Base-by-base conservation (phyloP, 495 filamentous ascomycete species). In the Neurospora hispaniola region DNA sequence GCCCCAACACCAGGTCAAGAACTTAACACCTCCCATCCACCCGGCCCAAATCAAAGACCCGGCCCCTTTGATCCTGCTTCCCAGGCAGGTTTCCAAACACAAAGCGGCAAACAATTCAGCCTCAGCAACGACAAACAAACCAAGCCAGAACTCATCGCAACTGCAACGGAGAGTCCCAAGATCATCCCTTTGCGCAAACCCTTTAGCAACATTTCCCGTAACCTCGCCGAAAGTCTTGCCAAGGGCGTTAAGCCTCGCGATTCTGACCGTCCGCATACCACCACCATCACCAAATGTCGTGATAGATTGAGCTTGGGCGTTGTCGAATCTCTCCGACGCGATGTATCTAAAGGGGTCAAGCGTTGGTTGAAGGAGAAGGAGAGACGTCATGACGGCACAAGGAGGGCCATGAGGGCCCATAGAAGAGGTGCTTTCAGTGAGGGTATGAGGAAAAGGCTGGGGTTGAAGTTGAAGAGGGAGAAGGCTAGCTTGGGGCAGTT, bases 401-500 rank as follows among this genome's bases (percentile, higher is more conserved):
- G 54, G 27, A 35, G 54, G 12, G 11, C 11, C 48, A 59, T 11
- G 5, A 59, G 11, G 11, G 11, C 11, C 20, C 20, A 14, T 12
- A 59, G 20, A 59, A 11, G 20, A 59, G 20, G 23, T 14, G 23
- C 48, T 5, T 7, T 27, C 0, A 7, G 48, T 27, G 48, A 59
- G 48, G 48, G 48, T 4, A 5, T 31, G 54, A 35, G 14, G 12
- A 66, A 66, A 1, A 35, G 27, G 54, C 3, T 18, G 27, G 12
- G 54, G 14, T 66, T 66, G 54, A 66, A 18, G 14, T 66, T 66
- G 54, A 66, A 18, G 54, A 35, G 54, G 54, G 14, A 66, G 54
- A 27, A 23, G 5, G 54, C 54, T 66, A 66, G 1, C 4, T 18
- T 66, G 54, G 54, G 54, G 39, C 39, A 40, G 8, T 40, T 40